Evolutionary conservation across 306 rosid genomes (phyloP).

Genomic region (Vigna nakashimae): DNA sequence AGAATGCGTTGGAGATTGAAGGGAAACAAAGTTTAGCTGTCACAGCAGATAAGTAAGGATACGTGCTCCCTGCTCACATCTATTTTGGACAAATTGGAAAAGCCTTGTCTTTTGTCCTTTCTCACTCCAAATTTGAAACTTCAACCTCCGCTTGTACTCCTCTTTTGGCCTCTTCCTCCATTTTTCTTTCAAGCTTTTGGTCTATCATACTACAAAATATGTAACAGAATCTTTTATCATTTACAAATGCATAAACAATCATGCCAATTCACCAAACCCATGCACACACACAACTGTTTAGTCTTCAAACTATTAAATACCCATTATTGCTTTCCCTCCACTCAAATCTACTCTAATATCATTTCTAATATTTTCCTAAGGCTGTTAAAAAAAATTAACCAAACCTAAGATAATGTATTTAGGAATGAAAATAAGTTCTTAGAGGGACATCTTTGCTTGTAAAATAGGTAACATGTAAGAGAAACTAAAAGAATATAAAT

Average conservation of each 20-base stretch:
- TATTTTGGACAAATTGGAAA: constrained; percentile 16
- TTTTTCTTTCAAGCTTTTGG: not conserved
- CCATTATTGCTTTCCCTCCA: no score
- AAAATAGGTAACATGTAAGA: no score
- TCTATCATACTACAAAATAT: not conserved
- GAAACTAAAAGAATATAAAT: no score
- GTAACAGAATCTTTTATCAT: not conserved
- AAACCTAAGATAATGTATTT: no score
- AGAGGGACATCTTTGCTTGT: no score
- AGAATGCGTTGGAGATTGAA: constrained; percentile 5
- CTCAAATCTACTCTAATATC: no score
- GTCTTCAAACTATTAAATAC: no score
- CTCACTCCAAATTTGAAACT: not conserved
- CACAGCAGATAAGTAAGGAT: constrained; percentile 9
- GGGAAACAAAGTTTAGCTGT: constrained; percentile 11
- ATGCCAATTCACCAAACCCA: not conserved
- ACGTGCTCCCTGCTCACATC: not conserved
- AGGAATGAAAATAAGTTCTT: no score
- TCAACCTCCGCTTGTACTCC: not conserved
- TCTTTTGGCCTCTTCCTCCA: not conserved
- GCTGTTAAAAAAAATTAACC: no score
- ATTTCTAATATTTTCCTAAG: no score
- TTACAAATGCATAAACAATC: constrained; percentile 3
- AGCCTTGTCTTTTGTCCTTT: constrained; percentile 22
- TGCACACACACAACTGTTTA: not conserved